Evolutionary conservation across 768 basidiomycete species (phyloP).

Genomic region (Lactarius deliciosus): DNA sequence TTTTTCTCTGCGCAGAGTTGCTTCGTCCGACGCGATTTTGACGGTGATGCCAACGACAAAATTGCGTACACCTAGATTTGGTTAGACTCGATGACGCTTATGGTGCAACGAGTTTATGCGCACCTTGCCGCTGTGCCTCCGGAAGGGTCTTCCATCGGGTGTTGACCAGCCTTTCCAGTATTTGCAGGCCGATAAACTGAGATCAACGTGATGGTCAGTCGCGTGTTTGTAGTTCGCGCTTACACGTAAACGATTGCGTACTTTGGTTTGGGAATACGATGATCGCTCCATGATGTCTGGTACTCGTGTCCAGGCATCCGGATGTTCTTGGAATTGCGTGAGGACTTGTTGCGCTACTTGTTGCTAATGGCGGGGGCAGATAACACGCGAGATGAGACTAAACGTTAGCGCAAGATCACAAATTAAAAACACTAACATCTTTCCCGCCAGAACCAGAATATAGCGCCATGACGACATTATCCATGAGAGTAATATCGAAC

Average conservation of each 20-base stretch:
- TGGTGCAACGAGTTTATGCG: constrained; percentile 17
- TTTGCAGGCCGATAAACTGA: constrained; percentile 83
- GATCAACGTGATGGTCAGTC: constrained; percentile 9
- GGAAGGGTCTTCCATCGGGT: constrained; percentile 97
- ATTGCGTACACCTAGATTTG: constrained; percentile 79
- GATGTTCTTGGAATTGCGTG: constrained; percentile 94
- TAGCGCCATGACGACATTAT: constrained; percentile 91
- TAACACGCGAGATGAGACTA: constrained; percentile 19
- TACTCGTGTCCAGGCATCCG: constrained; percentile 96
- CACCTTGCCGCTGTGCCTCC: constrained; percentile 89
- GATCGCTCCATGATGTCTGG: constrained; percentile 90
- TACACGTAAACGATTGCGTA: constrained; percentile 31
- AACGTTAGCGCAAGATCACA: constrained; percentile 1
- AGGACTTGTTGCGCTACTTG: constrained; percentile 90
- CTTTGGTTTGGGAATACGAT: constrained; percentile 84
- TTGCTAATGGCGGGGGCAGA: constrained; percentile 56
- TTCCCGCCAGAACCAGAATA: constrained; percentile 74
- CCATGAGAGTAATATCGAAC: constrained; percentile 89
- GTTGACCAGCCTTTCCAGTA: constrained; percentile 91
- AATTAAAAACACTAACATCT: constrained; percentile 56
- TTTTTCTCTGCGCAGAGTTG: constrained; percentile 86
- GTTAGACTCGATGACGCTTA: constrained; percentile 25
- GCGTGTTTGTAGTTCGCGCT: neutral
- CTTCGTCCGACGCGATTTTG: constrained; percentile 90
- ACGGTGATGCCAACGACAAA: constrained; percentile 94